These are phyloP conservation scores for Candida tammaniensis DNA, from an alignment of 805 yeast species.

Conservation along the genomic window DNA sequence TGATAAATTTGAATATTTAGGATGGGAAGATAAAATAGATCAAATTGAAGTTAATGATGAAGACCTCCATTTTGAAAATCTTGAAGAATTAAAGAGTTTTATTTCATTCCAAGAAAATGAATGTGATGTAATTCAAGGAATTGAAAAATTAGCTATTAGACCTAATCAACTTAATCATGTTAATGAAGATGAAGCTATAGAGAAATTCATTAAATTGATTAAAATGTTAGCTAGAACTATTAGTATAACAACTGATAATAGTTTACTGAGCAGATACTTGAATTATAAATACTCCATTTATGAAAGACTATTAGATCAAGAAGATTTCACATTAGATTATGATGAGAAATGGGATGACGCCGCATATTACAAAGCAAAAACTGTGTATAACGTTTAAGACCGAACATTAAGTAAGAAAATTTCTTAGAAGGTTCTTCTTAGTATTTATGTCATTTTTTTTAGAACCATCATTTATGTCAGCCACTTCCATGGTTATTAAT, in stretches of 20 bases:
- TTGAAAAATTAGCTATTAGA: slow-evolving; percentile 14
- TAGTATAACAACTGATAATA: neutral
- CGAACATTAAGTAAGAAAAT: too few species aligned
- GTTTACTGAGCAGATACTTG: slow-evolving; percentile 8
- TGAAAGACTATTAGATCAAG: slow-evolving; percentile 6
- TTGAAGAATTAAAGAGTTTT: slow-evolving; percentile 21
- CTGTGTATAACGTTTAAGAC: slow-evolving; percentile 10
- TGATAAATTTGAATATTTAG: slow-evolving; percentile 7
- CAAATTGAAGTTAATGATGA: slow-evolving; percentile 13
- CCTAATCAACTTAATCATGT: slow-evolving; percentile 6
- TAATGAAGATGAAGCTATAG: slow-evolving; percentile 4
- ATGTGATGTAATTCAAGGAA: slow-evolving; percentile 24
- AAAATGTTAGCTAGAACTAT: slow-evolving; percentile 6
- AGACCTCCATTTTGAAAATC: slow-evolving; percentile 22
- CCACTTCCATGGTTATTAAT: too few species aligned
- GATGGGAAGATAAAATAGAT: slow-evolving; percentile 17
- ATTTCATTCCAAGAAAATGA: slow-evolving; percentile 24
- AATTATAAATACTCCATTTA: slow-evolving; percentile 8
- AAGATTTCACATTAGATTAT: slow-evolving; percentile 5
- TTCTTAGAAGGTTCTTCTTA: too few species aligned
- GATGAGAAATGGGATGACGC: slow-evolving; percentile 2
- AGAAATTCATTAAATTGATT: slow-evolving; percentile 10
- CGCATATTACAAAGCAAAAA: slow-evolving; percentile 7
- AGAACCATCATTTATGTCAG: neutral
- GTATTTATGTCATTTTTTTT: neutral